Evolutionary conservation across 2,329 filamentous ascomycete species (phyloP).

Genomic region (Macrophomina tecta): DNA sequence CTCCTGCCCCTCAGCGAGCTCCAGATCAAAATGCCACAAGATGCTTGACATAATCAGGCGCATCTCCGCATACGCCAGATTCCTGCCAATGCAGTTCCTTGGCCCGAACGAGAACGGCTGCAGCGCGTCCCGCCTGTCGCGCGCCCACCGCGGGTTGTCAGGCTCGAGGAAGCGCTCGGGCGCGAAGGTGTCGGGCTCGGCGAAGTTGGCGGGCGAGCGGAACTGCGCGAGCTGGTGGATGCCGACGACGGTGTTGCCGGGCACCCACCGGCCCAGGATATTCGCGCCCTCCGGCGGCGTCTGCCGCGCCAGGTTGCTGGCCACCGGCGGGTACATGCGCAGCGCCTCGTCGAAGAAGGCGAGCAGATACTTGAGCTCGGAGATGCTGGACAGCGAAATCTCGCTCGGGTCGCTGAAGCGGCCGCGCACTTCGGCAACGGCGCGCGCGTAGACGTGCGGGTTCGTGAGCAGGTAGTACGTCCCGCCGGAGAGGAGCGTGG

Average conservation of each 20-base stretch:
- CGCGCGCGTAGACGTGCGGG: slow-evolving; percentile 32
- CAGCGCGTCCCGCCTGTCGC: slow-evolving; percentile 43
- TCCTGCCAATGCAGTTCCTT: slow-evolving; percentile 46
- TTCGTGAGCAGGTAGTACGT: slow-evolving; percentile 48
- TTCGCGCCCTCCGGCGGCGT: not conserved
- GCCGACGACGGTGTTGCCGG: slow-evolving; percentile 32
- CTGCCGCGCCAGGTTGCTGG: slow-evolving; percentile 29
- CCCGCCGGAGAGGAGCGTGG: slow-evolving; percentile 47
- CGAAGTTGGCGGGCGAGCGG: slow-evolving; percentile 40
- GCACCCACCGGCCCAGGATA: slow-evolving; percentile 42
- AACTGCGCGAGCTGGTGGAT: not conserved
- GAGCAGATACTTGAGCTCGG: slow-evolving; percentile 44
- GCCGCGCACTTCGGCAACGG: slow-evolving; percentile 39
- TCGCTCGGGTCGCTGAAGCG: slow-evolving; percentile 37
- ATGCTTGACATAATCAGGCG: slow-evolving; percentile 48
- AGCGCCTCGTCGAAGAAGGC: slow-evolving; percentile 51
- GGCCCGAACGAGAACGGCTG: slow-evolving; percentile 54
- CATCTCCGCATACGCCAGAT: slow-evolving; percentile 49
- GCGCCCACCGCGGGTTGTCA: slow-evolving; percentile 34
- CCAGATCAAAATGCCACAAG: slow-evolving; percentile 47
- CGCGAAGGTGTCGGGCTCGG: slow-evolving; percentile 42
- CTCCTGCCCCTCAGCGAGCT: slow-evolving; percentile 40
- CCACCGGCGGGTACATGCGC: slow-evolving; percentile 50
- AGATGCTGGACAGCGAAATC: slow-evolving; percentile 41
- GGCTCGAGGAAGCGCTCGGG: slow-evolving; percentile 51